Evolutionary conservation across 306 rosid genomes (phyloP).

Genomic region (Pterocarpus macrocarpus): DNA sequence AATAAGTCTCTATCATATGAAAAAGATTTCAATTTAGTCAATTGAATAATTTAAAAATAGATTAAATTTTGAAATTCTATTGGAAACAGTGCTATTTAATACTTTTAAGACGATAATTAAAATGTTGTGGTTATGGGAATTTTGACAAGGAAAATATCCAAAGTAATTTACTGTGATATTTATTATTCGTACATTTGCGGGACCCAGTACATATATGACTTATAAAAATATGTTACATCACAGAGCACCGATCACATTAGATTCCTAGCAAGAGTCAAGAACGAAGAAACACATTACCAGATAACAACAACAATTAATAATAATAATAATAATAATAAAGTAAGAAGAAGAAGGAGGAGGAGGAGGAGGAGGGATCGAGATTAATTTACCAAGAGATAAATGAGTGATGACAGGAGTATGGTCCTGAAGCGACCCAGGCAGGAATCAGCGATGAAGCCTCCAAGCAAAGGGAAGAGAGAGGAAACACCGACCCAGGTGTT

Average conservation of each 20-base stretch:
- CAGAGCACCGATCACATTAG: conserved; percentile 35
- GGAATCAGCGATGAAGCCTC: conserved; percentile 71
- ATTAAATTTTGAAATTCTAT: no score
- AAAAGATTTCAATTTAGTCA: background rate
- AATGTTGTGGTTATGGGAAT: no score
- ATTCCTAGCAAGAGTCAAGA: conserved; percentile 39
- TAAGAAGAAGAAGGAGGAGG: no score
- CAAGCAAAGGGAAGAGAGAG: conserved; percentile 64
- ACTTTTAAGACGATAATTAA: no score
- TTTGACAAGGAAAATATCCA: background rate
- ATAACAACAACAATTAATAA: background rate
- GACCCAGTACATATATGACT: conserved; percentile 3
- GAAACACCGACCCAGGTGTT: conserved; percentile 75
- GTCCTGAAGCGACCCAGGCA: conserved; percentile 69
- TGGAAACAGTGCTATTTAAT: background rate
- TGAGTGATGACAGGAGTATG: conserved; percentile 58
- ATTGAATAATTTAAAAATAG: no score
- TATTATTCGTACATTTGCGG: background rate
- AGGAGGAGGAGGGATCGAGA: background rate
- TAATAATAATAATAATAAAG: background rate
- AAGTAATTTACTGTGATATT: background rate
- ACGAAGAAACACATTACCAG: background rate
- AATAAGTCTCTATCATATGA: background rate
- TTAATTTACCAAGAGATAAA: conserved; percentile 58
- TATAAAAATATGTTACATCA: conserved; percentile 11